Base-by-base conservation (phyloP, 768 basidiomycete genomes). In the Sistotremastrum niveocremeum region DNA sequence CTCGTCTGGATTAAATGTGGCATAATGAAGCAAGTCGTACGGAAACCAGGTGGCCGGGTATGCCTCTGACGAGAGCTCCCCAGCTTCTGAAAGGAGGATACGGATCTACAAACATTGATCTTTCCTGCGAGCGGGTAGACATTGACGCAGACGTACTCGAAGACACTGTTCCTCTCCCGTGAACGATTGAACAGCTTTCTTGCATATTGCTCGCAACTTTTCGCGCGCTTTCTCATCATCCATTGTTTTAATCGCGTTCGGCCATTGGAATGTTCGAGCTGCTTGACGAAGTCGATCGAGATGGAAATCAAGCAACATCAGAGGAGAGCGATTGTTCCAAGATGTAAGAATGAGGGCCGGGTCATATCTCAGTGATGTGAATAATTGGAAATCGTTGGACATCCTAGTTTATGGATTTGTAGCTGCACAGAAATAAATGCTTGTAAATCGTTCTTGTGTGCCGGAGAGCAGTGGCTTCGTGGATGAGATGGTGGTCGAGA, bases 321-420 rank as follows among this genome's bases (percentile, higher is more conserved):
- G 82, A 0, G 73, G 68, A 0, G 74, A 78, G 1, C 76, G 73
- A 0, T 62, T 60, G 51, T 85, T 87, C 82, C 80, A 85, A 8
- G 49, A 32, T 7, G 69, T 57, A 1, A 56, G 46, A 7, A 62
- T 53, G 6, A 85, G 64, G 32, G 54, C 60, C 1, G 62, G 63
- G 56, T 86, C 85, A 54, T 70, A 82, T 47, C 79, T 67, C 0
- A 74, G 72, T 0, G 81, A 70, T 2, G 77, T 72, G 6, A 84
- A 56, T 5, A 76, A 59, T 3, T 59, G 52, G 49, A 55, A 63
- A 44, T 29, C 40, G 29, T 41, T 20, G 20, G 20, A 20, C 20
- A 20, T 20, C 20, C 20, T 20, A 20, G 20, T 20, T 20, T 20
- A 20, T 20, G 20, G 20, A 20, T 20, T 20, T 20, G 20, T 20